A percentile compares a stretch with the other conserved stretches of the same genome.
Evolutionary conservation across 352 stramenopile genomes (phyloP).

Genomic region (Phytophthora cactorum): DNA sequence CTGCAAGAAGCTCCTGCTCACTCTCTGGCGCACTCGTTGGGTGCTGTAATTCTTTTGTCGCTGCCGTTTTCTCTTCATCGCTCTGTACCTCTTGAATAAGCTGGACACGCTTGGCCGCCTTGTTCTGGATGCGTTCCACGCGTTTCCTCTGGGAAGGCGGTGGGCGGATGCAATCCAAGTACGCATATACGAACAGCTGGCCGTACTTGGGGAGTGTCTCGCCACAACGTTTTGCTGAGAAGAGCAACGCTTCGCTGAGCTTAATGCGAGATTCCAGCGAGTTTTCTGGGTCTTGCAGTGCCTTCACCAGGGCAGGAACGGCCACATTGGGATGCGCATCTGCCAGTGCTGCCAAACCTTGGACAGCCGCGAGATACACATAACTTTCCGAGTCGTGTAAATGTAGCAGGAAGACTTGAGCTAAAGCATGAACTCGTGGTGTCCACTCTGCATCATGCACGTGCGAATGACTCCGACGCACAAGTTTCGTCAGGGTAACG

Average conservation of each 20-base stretch:
- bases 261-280: conserved; percentile 83
- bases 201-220: conserved; percentile 73
- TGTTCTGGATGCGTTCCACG: conserved; percentile 16
- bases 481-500: conserved; percentile 78
- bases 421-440: conserved; percentile 53
- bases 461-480: conserved; percentile 61
- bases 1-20: conserved; percentile 40
- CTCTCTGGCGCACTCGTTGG: conserved; percentile 15
- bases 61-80: conserved; percentile 8
- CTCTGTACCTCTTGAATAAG: conserved; percentile 64
- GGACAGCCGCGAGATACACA: conserved; percentile 83
- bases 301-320: conserved; percentile 69
- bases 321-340: conserved; percentile 68
- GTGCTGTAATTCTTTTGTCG: background rate
- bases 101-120: conserved; percentile 41
- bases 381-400: conserved; percentile 83
- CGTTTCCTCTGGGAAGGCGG: conserved; percentile 16
- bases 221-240: conserved; percentile 78
- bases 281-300: conserved; percentile 47
- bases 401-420: conserved; percentile 66
- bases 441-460: conserved; percentile 51
- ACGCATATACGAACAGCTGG: conserved; percentile 81
- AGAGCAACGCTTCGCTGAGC: conserved; percentile 82
- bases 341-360: conserved; percentile 67
- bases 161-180: conserved; percentile 79